Percentiles rank a stretch among this genome's conserved stretches.
These are phyloP conservation scores for Piloderma croceum DNA, from an alignment of 768 basidiomycete species.

Conservation along the genomic window DNA sequence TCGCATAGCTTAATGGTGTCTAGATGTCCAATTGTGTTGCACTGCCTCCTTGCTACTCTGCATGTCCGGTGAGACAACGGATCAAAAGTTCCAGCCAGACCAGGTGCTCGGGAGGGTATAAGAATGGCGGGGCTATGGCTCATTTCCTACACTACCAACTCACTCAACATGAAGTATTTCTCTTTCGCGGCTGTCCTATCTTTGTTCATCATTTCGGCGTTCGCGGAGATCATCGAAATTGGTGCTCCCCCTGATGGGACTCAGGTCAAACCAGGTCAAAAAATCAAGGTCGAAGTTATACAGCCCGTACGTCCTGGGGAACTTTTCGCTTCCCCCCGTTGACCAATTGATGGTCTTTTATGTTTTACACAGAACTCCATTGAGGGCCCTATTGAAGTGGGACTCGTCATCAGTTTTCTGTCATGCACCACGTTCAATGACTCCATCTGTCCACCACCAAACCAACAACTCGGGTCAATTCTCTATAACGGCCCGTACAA, in stretches of 20 bases:
- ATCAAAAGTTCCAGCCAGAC: too few species aligned
- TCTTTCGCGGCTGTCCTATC: too few species aligned
- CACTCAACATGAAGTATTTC: too few species aligned
- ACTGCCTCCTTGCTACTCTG: too few species aligned
- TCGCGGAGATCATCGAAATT: conserved; percentile 39
- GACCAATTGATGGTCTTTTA: background rate
- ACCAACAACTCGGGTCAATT: conserved; percentile 34
- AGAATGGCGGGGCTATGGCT: too few species aligned
- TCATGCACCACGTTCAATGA: conserved; percentile 30
- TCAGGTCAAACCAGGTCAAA: conserved; percentile 30
- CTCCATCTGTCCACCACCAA: conserved; percentile 17
- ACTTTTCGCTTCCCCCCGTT: background rate
- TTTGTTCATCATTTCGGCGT: conserved; percentile 26
- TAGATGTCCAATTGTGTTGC: too few species aligned
- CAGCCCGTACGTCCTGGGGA: conserved; percentile 35
- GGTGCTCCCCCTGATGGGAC: conserved; percentile 33
- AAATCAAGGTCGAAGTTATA: conserved; percentile 41
- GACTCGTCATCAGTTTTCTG: conserved; percentile 39
- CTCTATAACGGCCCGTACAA: conserved; percentile 42
- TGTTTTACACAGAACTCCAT: conserved; percentile 28
- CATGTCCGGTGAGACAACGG: too few species aligned
- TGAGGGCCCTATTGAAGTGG: conserved; percentile 38
- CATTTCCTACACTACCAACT: too few species aligned
- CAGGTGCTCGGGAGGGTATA: too few species aligned
- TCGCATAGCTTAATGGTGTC: too few species aligned